A percentile compares a stretch with the other conserved stretches of the same genome.
These are phyloP conservation scores for Plantago coronopus DNA, from an alignment of 305 asterid genomes.

Conservation along the genomic window DNA sequence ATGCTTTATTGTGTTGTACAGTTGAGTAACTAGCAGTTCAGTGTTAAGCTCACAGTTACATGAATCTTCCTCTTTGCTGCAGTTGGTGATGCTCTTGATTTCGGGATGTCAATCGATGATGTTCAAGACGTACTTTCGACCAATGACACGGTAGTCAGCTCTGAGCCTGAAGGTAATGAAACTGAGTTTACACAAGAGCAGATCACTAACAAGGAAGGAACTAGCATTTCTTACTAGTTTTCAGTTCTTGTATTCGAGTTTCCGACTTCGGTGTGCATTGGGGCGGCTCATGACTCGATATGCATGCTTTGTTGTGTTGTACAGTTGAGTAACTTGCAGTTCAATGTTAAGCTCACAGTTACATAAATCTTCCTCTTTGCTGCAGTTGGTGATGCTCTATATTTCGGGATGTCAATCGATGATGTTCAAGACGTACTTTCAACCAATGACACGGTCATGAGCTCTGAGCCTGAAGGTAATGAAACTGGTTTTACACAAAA, in stretches of 20 bases:
- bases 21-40: too few species aligned
- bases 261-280: too few species aligned
- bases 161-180: slow-evolving; percentile 13
- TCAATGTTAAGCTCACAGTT: too few species aligned
- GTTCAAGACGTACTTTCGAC: slow-evolving; percentile 33
- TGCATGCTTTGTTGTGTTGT: too few species aligned
- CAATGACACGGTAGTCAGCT: slow-evolving; percentile 2
- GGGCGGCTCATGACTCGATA: too few species aligned
- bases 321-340: too few species aligned
- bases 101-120: slow-evolving; percentile 36
- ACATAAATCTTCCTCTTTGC: not conserved
- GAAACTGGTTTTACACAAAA: too few species aligned
- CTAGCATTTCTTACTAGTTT: too few species aligned
- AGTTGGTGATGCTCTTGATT: slow-evolving; percentile 46
- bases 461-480: slow-evolving; percentile 15
- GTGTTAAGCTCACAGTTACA: too few species aligned
- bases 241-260: too few species aligned
- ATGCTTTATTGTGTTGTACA: not conserved
- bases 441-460: slow-evolving; percentile 1
- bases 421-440: slow-evolving; percentile 36
- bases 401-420: slow-evolving; percentile 36
- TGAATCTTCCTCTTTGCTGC: slow-evolving; percentile 3
- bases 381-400: slow-evolving; percentile 46
- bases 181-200: too few species aligned
- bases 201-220: too few species aligned